Conservation (phyloP, 495 filamentous ascomycete genomes). For the Astrocystis sublimbata region DNA sequence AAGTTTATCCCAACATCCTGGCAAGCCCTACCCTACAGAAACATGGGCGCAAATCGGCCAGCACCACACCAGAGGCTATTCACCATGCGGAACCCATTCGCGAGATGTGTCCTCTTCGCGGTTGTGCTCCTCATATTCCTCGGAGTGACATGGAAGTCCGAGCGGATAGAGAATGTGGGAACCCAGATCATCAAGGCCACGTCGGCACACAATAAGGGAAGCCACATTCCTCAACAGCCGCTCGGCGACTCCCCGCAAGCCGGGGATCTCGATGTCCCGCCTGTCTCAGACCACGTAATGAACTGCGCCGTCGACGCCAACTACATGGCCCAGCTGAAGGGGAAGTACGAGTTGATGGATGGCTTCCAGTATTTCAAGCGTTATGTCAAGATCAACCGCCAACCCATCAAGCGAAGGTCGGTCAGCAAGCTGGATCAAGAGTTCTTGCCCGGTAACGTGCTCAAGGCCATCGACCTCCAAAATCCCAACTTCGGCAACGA, state of each 20-base stretch:
- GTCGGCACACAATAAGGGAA: conserved; percentile 36
- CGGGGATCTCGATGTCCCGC: conserved; percentile 22
- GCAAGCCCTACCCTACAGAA: conserved; percentile 23
- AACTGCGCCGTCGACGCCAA: conserved; percentile 49
- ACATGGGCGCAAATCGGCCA: conserved; percentile 41
- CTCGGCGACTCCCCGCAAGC: conserved; percentile 25
- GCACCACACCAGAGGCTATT: conserved; percentile 42
- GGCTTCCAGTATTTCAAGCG: conserved; percentile 54
- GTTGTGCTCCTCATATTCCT: conserved; percentile 38
- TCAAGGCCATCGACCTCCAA: conserved; percentile 46
- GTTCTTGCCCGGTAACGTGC: conserved; percentile 42
- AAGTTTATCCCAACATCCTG: conserved; percentile 20
- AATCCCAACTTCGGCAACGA: conserved; percentile 39
- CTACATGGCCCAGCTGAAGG: conserved; percentile 40
- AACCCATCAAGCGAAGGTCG: conserved; percentile 46
- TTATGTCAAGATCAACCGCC: conserved; percentile 48
- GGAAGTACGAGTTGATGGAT: conserved; percentile 47
- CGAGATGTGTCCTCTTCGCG: conserved; percentile 40
- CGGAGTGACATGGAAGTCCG: conserved; percentile 38
- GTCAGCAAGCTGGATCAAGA: conserved; percentile 47
- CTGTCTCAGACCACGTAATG: conserved; percentile 32
- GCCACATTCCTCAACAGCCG: conserved; percentile 34
- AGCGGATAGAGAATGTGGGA: conserved; percentile 40
- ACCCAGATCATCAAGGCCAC: conserved; percentile 40
- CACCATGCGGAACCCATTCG: conserved; percentile 47